phyloP scores from a whole-genome alignment of 2,329 filamentous ascomycete genomes.

The Aspergillus brasiliensis region DNA sequence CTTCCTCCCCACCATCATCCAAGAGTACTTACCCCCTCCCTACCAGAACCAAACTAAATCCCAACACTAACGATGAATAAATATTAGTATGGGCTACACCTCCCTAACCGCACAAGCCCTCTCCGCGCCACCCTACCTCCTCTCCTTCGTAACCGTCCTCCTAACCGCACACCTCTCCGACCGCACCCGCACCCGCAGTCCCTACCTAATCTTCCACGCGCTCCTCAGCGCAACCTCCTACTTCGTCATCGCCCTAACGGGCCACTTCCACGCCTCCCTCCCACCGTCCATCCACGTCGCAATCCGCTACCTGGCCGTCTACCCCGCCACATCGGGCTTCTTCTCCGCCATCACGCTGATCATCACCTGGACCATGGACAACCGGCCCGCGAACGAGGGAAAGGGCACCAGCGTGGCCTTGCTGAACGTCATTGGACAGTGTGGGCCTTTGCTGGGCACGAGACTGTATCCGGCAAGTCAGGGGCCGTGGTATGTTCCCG shows the following conservation, averaged over 20 bases:
- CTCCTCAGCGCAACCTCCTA: slow-evolving; percentile 67
- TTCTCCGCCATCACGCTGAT: slow-evolving; percentile 82
- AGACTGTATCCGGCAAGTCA: slow-evolving; percentile 63
- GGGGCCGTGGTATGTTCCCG: slow-evolving; percentile 62
- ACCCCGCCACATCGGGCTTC: slow-evolving; percentile 77
- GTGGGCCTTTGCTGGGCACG: slow-evolving; percentile 71
- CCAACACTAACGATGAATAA: background rate
- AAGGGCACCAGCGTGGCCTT: slow-evolving; percentile 78
- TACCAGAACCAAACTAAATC: background rate
- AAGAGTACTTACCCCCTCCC: slow-evolving; percentile 45
- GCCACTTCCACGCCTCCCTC: slow-evolving; percentile 45
- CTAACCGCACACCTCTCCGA: slow-evolving; percentile 74
- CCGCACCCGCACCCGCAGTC: slow-evolving; percentile 61
- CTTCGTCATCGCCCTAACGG: slow-evolving; percentile 61
- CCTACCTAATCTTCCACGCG: slow-evolving; percentile 70
- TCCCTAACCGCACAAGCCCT: slow-evolving; percentile 72
- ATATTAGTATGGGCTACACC: slow-evolving; percentile 67
- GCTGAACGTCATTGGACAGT: slow-evolving; percentile 79
- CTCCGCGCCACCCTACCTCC: slow-evolving; percentile 77
- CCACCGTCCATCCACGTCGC: slow-evolving; percentile 35
- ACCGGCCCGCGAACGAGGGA: slow-evolving; percentile 68
- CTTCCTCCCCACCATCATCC: slow-evolving; percentile 80
- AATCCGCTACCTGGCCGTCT: slow-evolving; percentile 72
- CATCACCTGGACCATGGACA: slow-evolving; percentile 88
- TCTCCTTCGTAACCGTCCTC: slow-evolving; percentile 72